These are phyloP conservation scores for Cephaloascus fragrans DNA, from an alignment of 805 yeast genomes.

Conservation along the genomic window DNA sequence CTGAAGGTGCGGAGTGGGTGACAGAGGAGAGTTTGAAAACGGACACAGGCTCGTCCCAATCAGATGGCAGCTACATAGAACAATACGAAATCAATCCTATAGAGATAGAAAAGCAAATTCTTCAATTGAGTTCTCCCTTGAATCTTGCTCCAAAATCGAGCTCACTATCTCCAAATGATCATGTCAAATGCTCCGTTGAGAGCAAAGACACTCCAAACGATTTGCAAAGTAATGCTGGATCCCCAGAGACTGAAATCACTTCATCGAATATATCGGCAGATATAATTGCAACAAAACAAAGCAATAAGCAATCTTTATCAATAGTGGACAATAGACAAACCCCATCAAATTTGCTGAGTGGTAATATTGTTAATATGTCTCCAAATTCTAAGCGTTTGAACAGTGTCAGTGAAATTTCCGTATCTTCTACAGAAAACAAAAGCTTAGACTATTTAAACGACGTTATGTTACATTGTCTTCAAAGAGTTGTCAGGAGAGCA, in stretches of 20 bases:
- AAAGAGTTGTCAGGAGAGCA: constrained; percentile 42
- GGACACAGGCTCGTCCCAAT: neutral
- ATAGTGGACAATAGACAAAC: neutral
- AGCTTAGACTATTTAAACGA: constrained; percentile 26
- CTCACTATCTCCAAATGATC: constrained; percentile 10
- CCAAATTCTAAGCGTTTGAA: neutral
- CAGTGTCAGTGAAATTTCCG: neutral
- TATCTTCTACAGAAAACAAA: neutral
- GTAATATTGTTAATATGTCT: neutral
- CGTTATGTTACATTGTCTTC: constrained; percentile 33
- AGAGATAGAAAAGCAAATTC: neutral
- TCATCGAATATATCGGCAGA: neutral
- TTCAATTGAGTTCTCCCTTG: neutral
- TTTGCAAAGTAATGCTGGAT: constrained; percentile 3
- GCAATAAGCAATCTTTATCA: neutral
- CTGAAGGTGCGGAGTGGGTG: constrained; percentile 5
- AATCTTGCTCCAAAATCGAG: neutral
- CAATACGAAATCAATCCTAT: neutral
- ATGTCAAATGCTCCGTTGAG: constrained; percentile 4
- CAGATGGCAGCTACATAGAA: too few relatives aligned
- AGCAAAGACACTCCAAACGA: constrained; percentile 2
- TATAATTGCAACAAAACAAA: neutral
- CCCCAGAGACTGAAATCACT: neutral
- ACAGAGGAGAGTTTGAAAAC: neutral
- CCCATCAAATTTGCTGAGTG: neutral